Evolutionary conservation across 2,329 filamentous ascomycete genomes (phyloP).

Genomic region (Colletotrichum sp.): DNA sequence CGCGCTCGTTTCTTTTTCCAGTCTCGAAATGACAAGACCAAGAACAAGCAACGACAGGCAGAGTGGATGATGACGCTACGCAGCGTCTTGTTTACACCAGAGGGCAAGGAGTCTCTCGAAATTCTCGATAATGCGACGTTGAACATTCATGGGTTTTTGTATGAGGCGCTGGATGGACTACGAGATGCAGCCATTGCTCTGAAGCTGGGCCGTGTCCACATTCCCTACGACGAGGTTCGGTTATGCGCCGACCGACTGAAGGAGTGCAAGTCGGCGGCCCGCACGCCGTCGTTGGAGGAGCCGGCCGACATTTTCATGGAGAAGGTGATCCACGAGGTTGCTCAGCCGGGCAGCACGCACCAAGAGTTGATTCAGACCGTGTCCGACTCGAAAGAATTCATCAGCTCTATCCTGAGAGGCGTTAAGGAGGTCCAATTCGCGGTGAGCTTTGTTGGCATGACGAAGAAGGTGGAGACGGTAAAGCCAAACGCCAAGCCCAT

Average conservation of each 20-base stretch:
- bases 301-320: constrained; percentile 69
- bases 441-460: constrained; percentile 87
- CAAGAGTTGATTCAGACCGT: constrained; percentile 81
- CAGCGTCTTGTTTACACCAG: constrained; percentile 87
- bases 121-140: constrained; percentile 86
- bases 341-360: constrained; percentile 67
- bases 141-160: constrained; percentile 90
- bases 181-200: constrained; percentile 88
- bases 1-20: constrained; percentile 88
- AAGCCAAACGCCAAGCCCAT: constrained; percentile 73
- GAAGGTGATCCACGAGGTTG: constrained; percentile 77
- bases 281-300: constrained; percentile 41
- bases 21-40: constrained; percentile 64
- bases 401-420: constrained; percentile 86
- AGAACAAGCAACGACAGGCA: constrained; percentile 70
- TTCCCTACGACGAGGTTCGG: constrained; percentile 87
- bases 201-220: constrained; percentile 87
- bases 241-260: constrained; percentile 65
- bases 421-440: constrained; percentile 98
- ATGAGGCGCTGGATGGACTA: constrained; percentile 84
- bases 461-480: constrained; percentile 76
- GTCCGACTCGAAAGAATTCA: constrained; percentile 90
- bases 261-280: constrained; percentile 37
- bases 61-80: constrained; percentile 92
- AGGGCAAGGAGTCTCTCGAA: constrained; percentile 84